Base-by-base conservation (phyloP, 2,329 filamentous ascomycete species). In the Mariannaea sp. region DNA sequence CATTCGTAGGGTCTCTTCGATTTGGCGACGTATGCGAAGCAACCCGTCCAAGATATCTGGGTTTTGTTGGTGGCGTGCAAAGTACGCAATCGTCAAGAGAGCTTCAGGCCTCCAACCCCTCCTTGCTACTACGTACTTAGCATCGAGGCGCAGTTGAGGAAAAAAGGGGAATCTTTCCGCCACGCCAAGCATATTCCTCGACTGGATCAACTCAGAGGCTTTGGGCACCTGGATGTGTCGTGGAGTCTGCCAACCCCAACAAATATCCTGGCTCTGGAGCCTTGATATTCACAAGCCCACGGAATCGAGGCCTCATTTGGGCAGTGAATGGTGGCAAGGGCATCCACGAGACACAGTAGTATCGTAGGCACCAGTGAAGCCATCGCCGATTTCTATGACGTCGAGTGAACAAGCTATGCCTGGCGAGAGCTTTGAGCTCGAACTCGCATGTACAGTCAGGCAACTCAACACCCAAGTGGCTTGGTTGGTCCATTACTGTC, bases 401-500 rank as follows among this genome's bases (percentile, higher is more conserved):
- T 26, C 39, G 12, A 8, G 36, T 29, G n/a, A n/a, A n/a, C 29
- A 33, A 14, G 41, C 53, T 54, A 33, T 43, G 46, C 42, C 49
- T 26, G 45, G 14, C 26, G 20, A n/a, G 32, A 22, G 19, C 22
- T 20, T 40, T 27, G 20, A 26, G 36, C 29, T 32, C 27, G 16
- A 26, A 30, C 39, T 38, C 9, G 14, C 32, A 22, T 62, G 60
- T 65, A n/a, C n/a, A n/a, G n/a, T n/a, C n/a, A n/a, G n/a, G n/a
- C n/a, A n/a, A n/a, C n/a, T n/a, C n/a, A n/a, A n/a, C 62, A 65
- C 58, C 29, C 40, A 41, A 17, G 27, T 29, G 42, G 36, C 40
- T 8, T 42, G 52, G 60, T 65, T 64, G 62, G 61, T 33, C 39
- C 33, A 48, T 49, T 30, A 19, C 10, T 10, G 29, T 26, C 20